Percentiles rank a stretch among this genome's conserved stretches.
Evolutionary conservation across 306 rosid species (phyloP).

Genomic region (Cyclanthera cordifolia): DNA sequence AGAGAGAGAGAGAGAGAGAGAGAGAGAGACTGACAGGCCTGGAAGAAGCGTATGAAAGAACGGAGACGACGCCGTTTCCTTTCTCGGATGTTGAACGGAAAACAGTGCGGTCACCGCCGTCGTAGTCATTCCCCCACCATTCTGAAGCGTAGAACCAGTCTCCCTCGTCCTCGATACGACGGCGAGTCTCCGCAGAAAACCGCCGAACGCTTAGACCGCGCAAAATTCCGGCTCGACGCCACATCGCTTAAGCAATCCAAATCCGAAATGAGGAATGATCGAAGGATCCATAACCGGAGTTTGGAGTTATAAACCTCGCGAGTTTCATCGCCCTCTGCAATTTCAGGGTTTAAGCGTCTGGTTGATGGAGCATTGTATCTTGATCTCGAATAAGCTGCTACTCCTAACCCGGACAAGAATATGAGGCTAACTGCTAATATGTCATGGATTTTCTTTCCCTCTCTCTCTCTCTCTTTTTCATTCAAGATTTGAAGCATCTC

Average conservation of each 20-base stretch:
- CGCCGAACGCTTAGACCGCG: conserved; percentile 31
- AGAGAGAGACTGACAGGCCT: conserved; percentile 42
- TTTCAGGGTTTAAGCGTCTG: conserved; percentile 11
- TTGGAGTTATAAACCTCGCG: not conserved
- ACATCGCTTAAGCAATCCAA: conserved; percentile 23
- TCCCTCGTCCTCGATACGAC: conserved; percentile 57
- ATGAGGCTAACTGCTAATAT: not conserved
- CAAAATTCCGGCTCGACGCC: conserved; percentile 27
- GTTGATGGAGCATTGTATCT: not conserved
- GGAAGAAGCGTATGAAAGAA: conserved; percentile 61
- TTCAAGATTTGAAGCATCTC: too few species aligned
- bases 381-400: not conserved
- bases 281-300: conserved; percentile 3
- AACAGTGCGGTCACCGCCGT: conserved; percentile 39
- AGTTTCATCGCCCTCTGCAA: not conserved
- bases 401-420: conserved; percentile 6
- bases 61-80: conserved; percentile 80
- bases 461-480: too few species aligned
- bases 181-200: conserved; percentile 43
- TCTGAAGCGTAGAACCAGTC: conserved; percentile 84
- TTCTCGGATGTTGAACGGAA: conserved; percentile 57
- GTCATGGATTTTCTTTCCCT: too few species aligned
- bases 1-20: conserved; percentile 14
- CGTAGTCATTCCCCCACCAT: conserved; percentile 67
- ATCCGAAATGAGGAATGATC: not conserved